These are phyloP conservation scores for Nicotiana obtusifolia DNA, from an alignment of 257 asterid species.

Conservation along the genomic window DNA sequence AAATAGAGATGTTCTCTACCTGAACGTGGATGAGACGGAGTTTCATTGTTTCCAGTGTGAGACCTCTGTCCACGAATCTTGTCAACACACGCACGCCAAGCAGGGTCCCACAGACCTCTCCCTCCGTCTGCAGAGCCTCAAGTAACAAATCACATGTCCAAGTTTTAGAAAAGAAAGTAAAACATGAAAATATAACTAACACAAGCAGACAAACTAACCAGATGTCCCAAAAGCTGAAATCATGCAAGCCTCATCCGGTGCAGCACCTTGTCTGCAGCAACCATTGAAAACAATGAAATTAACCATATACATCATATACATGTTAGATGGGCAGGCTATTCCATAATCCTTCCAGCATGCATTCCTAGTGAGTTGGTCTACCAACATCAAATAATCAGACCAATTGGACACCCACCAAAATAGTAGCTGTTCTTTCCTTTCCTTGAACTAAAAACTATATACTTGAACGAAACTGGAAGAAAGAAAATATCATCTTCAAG, in stretches of 20 bases:
- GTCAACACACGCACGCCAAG: slow-evolving; percentile 85
- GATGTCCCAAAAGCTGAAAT: slow-evolving; percentile 79
- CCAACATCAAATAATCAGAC: background rate
- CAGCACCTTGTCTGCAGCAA: slow-evolving; percentile 79
- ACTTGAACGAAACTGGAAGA: background rate
- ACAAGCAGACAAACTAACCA: slow-evolving; percentile 32
- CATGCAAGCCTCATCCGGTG: slow-evolving; percentile 98
- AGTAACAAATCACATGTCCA: slow-evolving; percentile 6
- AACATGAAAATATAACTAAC: background rate
- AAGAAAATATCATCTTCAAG: background rate
- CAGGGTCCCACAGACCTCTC: slow-evolving; percentile 75
- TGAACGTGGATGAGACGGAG: slow-evolving; percentile 52
- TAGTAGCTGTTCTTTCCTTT: background rate
- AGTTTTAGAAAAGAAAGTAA: background rate
- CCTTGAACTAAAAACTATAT: background rate
- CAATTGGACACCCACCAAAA: background rate
- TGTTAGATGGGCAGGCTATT: background rate
- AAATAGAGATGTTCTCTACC: slow-evolving; percentile 36
- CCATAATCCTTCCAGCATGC: background rate
- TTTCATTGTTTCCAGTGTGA: slow-evolving; percentile 41
- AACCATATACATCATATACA: background rate
- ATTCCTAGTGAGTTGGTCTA: background rate
- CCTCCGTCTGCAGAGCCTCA: slow-evolving; percentile 54
- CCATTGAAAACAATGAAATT: slow-evolving; percentile 13
- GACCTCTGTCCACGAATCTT: slow-evolving; percentile 52